Base-by-base conservation (phyloP, 1,139 yeast species). In the Sporopachydermia cereana region DNA sequence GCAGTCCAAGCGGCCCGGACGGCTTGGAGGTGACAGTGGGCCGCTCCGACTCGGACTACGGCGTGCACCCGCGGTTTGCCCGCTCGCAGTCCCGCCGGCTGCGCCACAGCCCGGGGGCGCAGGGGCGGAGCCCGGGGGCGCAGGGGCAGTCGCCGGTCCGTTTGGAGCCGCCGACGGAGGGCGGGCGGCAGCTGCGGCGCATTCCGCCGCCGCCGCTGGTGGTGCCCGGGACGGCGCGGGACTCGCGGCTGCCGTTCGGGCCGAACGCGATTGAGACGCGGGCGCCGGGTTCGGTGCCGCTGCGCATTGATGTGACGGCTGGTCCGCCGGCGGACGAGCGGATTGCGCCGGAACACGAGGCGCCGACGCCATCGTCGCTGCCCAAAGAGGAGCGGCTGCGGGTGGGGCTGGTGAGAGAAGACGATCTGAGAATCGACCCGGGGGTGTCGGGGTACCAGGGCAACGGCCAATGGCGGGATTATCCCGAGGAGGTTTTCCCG, bases 361-460 rank as follows among this genome's bases (percentile, higher is more conserved):
- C 39, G 5, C 39, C 39, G 39, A 34, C 39, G 22, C 39, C 39
- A 21, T 34, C 39, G 22, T 16, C 18, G 18, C 22, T 34, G 5
- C 9, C 9, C 12, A 7, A 16, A 21, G 20, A 34, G 9, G 39
- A 34, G 5, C 9, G 39, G 39, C 39, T 34, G 22, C 18, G 22
- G 39, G 39, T 34, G 20, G 39, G 39, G 39, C n/a, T 34, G 9
- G 22, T 34, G 22, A 21, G 20, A 9, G 9, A n/a, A 7, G 39
- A 21, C 12, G 39, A 34, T 20, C 17, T 34, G 5, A 21, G n/a
- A 4, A 46, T 54, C 31, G 60, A 56, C 20, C 57, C 59, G 3
- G 60, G 58, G n/a, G 27, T 41, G 2, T 46, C 51, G 5, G 58
- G 58, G 12, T 54, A 56, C 44, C 39, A 17, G 17, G 39, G 39